A percentile compares a stretch with the other conserved stretches of the same genome.
These are phyloP conservation scores for Globisporangium nunn DNA, from an alignment of 352 stramenopile genomes.

Conservation along the genomic window DNA sequence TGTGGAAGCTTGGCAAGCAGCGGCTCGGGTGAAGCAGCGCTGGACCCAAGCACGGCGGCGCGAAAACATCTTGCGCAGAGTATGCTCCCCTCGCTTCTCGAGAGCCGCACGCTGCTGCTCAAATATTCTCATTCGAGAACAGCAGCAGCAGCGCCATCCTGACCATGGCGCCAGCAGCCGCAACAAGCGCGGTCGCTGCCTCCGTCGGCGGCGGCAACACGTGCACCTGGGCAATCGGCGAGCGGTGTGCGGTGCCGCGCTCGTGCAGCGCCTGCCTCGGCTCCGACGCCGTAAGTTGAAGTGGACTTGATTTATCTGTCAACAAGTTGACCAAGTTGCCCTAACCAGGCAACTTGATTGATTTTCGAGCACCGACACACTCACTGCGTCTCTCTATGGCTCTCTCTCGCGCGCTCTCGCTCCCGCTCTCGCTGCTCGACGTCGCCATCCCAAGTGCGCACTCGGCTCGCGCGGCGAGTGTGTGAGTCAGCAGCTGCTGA, in stretches of 20 bases:
- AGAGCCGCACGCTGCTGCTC: background rate
- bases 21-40: background rate
- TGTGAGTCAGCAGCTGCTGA: conserved; percentile 16
- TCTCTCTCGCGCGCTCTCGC: too few species aligned
- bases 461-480: conserved; percentile 27
- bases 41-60: background rate
- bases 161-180: background rate
- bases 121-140: conserved; percentile 7
- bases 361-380: background rate
- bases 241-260: conserved; percentile 23
- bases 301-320: conserved; percentile 11
- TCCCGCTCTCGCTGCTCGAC: background rate
- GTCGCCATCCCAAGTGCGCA: conserved; percentile 16
- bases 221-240: conserved; percentile 6
- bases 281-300: background rate
- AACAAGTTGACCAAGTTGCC: too few species aligned
- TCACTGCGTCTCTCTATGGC: background rate
- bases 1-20: background rate
- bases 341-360: background rate
- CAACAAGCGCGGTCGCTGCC: background rate
- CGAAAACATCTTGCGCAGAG: background rate
- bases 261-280: conserved; percentile 41
- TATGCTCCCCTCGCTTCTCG: background rate
- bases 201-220: background rate
- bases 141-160: conserved; percentile 3